phyloP scores from a whole-genome alignment of 345 rosid species.

The Salix viminalis region DNA sequence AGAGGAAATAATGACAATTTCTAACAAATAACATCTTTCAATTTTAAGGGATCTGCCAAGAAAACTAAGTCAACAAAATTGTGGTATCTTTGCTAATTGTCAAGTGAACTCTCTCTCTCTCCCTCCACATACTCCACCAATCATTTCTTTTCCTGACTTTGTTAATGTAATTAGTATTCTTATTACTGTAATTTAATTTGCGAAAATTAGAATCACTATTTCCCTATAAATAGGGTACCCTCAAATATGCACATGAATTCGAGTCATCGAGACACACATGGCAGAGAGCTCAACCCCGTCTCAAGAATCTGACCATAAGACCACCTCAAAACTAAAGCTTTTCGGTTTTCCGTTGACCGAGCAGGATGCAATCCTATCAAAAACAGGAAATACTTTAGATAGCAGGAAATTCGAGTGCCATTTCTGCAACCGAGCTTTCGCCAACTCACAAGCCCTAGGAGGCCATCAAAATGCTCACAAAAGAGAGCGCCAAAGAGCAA shows the following conservation, averaged over 20 bases:
- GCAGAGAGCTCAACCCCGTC: slow-evolving; percentile 21
- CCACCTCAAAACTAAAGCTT: slow-evolving; percentile 30
- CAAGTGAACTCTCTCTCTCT: too few relatives aligned
- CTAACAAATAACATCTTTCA: too few relatives aligned
- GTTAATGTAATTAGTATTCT: background rate
- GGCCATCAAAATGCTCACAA: slow-evolving; percentile 69
- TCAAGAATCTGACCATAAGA: slow-evolving; percentile 18
- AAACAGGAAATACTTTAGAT: slow-evolving; percentile 10
- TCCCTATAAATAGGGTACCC: slow-evolving; percentile 13
- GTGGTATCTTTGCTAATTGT: too few relatives aligned
- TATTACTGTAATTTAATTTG: background rate
- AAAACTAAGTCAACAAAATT: too few relatives aligned
- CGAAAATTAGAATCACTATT: background rate
- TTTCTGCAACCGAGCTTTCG: slow-evolving; percentile 47
- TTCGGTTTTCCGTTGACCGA: slow-evolving; percentile 38
- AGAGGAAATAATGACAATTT: too few relatives aligned
- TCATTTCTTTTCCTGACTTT: too few relatives aligned
- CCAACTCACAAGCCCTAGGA: slow-evolving; percentile 59
- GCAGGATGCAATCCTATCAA: slow-evolving; percentile 10
- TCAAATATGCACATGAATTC: background rate
- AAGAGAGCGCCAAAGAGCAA: slow-evolving; percentile 51
- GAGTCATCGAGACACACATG: background rate
- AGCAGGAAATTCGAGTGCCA: slow-evolving; percentile 53
- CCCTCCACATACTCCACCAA: too few relatives aligned
- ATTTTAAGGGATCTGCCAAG: too few relatives aligned